A percentile compares a stretch with the other conserved stretches of the same genome.
Conservation (phyloP, 148 eudicot species). For the Rhododendron molle region DNA sequence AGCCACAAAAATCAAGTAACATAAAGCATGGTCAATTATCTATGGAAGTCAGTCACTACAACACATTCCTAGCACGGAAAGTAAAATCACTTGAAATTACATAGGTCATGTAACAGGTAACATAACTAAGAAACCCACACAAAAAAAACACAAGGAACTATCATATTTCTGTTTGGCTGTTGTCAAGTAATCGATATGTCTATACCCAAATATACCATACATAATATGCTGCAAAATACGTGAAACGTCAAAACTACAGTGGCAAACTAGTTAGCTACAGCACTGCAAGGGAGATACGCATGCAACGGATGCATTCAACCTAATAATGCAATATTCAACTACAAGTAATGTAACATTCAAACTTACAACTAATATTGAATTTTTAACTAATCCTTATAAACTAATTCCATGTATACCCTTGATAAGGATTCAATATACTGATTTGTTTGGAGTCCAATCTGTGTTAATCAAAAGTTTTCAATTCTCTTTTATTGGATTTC, state of each 20-base stretch:
- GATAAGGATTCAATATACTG: too few relatives aligned
- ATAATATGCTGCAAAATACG: not conserved
- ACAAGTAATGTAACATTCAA: too few relatives aligned
- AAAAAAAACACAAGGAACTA: not conserved
- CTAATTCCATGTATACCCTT: too few relatives aligned
- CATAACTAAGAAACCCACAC: not conserved
- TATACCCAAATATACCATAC: not conserved
- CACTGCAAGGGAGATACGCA: not conserved
- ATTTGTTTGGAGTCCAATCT: too few relatives aligned
- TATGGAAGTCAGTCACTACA: not conserved
- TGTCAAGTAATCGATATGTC: not conserved
- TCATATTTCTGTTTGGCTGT: not conserved
- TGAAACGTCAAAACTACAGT: not conserved
- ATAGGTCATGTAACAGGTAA: not conserved
- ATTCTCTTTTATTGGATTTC: not conserved
- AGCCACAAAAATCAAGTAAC: not conserved
- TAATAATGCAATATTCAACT: not conserved
- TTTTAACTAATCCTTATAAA: too few relatives aligned
- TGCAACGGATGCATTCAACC: not conserved
- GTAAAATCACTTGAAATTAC: not conserved
- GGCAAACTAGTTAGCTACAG: not conserved
- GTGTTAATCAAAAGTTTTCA: too few relatives aligned
- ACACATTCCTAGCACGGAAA: not conserved
- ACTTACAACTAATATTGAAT: too few relatives aligned
- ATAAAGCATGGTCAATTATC: not conserved